These are phyloP conservation scores for Aspergillus sp. DNA, from an alignment of 2,329 filamentous ascomycete genomes.

Conservation along the genomic window DNA sequence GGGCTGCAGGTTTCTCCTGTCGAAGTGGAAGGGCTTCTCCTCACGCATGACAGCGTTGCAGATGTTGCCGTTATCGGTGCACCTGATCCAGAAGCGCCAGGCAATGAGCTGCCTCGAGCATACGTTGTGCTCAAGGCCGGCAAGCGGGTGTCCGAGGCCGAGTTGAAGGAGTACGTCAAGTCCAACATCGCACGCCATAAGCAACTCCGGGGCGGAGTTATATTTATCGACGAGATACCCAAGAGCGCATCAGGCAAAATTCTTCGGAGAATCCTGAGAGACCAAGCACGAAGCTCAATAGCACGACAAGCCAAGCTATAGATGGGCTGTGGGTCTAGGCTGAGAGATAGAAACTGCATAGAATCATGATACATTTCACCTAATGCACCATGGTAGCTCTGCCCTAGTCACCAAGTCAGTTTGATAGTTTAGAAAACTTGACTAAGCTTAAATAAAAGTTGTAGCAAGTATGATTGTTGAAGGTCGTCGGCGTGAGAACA, in stretches of 20 bases:
- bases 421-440: not conserved
- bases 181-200: conserved; percentile 13
- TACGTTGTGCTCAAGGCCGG: conserved; percentile 12
- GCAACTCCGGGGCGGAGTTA: conserved; percentile 15
- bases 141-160: conserved; percentile 6
- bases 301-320: conserved; percentile 11
- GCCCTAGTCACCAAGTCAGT: too few species aligned
- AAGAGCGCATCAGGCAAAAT: conserved; percentile 17
- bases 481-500: not conserved
- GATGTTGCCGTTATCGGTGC: conserved; percentile 17
- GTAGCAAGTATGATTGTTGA: not conserved
- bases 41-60: conserved; percentile 12
- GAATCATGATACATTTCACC: not conserved
- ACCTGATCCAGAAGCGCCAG: conserved; percentile 12
- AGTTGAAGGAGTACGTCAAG: conserved; percentile 14
- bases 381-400: too few species aligned
- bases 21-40: conserved; percentile 15
- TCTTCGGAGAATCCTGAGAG: conserved; percentile 13
- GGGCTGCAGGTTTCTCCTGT: conserved; percentile 18
- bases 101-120: conserved; percentile 17
- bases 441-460: not conserved
- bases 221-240: conserved; percentile 15
- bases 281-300: conserved; percentile 7
- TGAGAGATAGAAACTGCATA: not conserved
- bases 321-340: not conserved